phyloP scores from a whole-genome alignment of 2,329 filamentous ascomycete species.

The Microsporum ferrugineum region DNA sequence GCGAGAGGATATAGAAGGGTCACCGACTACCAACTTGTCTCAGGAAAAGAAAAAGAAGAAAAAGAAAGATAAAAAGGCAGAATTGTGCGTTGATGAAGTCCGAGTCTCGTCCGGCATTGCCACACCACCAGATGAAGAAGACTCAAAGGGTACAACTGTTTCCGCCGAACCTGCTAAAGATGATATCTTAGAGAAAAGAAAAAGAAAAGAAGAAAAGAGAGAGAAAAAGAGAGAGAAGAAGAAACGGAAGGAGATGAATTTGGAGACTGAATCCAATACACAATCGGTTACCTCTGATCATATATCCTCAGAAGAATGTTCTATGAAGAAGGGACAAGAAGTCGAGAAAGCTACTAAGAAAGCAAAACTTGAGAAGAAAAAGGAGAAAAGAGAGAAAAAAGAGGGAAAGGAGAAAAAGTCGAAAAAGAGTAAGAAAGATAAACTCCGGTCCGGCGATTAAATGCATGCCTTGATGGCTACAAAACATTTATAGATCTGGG shows the following conservation, averaged over 20 bases:
- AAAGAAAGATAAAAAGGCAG: constrained; percentile 1
- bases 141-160: neutral
- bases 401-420: constrained; percentile 6
- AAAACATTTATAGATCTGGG: neutral
- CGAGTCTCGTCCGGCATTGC: neutral
- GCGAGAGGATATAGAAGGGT: constrained; percentile 17
- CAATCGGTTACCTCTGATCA: constrained; percentile 8
- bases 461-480: too few relatives aligned
- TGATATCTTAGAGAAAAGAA: constrained; percentile 8
- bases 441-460: neutral
- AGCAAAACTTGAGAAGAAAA: constrained; percentile 1
- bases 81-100: neutral
- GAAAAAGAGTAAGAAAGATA: constrained; percentile 31
- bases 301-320: neutral
- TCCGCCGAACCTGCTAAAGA: constrained; percentile 13
- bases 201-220: constrained; percentile 15
- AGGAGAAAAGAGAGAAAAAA: constrained; percentile 6
- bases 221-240: constrained; percentile 13
- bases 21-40: neutral
- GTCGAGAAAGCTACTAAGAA: constrained; percentile 24
- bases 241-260: constrained; percentile 11
- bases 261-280: neutral
- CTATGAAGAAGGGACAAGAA: constrained; percentile 12
- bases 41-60: constrained; percentile 11
- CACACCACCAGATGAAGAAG: constrained; percentile 4